These are phyloP conservation scores for Tuber indicum DNA, from an alignment of 495 filamentous ascomycete species.

Conservation along the genomic window DNA sequence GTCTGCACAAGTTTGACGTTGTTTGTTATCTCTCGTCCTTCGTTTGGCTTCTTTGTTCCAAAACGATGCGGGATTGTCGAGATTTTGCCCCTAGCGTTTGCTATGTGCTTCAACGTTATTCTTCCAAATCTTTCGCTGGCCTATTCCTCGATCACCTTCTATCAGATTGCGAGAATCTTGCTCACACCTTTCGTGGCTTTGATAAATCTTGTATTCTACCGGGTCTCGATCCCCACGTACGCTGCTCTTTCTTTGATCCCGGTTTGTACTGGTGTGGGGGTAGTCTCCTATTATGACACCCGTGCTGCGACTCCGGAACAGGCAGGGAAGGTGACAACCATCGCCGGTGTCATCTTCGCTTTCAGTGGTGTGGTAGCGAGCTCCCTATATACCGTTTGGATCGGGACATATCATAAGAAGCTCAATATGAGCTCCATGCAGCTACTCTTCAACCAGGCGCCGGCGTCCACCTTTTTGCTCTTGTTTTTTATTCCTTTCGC, in stretches of 20 bases:
- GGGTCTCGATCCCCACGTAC: slow-evolving; percentile 51
- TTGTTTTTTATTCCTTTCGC: slow-evolving; percentile 60
- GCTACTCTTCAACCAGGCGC: slow-evolving; percentile 65
- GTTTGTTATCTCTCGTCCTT: slow-evolving; percentile 58
- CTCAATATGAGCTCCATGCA: slow-evolving; percentile 64
- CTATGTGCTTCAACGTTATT: slow-evolving; percentile 67
- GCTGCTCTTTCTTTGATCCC: slow-evolving; percentile 56
- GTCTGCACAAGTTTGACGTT: slow-evolving; percentile 61
- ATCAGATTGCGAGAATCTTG: slow-evolving; percentile 65
- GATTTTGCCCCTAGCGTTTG: slow-evolving; percentile 58
- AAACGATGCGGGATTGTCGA: slow-evolving; percentile 51
- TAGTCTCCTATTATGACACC: slow-evolving; percentile 67
- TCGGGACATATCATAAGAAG: slow-evolving; percentile 60
- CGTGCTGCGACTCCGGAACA: slow-evolving; percentile 47
- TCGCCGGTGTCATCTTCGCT: slow-evolving; percentile 58
- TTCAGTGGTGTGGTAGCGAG: slow-evolving; percentile 59
- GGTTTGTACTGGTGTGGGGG: slow-evolving; percentile 60
- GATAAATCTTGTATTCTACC: slow-evolving; percentile 62
- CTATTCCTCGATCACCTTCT: slow-evolving; percentile 66
- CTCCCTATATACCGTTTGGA: slow-evolving; percentile 64
- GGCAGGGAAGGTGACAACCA: slow-evolving; percentile 50
- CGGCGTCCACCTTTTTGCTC: slow-evolving; percentile 57
- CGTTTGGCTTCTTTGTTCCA: slow-evolving; percentile 55
- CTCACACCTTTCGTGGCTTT: slow-evolving; percentile 62
- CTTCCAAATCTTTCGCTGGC: slow-evolving; percentile 68